Base-by-base conservation (phyloP, 2,329 filamentous ascomycete species). In the Pseudohalonectria lignicola region DNA sequence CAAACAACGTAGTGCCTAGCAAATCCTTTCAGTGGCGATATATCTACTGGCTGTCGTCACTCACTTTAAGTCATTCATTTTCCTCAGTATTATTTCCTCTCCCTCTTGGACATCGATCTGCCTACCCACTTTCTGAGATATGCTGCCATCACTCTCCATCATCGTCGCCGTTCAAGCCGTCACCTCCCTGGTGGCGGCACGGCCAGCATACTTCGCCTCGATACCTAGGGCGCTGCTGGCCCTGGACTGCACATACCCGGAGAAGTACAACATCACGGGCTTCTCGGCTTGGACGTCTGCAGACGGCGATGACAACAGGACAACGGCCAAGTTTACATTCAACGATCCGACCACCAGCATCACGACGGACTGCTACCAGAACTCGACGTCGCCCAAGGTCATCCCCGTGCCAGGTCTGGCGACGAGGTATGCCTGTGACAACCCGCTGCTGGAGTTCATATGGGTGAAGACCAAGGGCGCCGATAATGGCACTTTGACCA, bases 391-490 rank as follows among this genome's bases (percentile, higher is more conserved):
- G 3, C 45, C 45, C 26, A 54, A 62, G 8, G 51, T 59, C 13
- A 43, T 41, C 2, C 40, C 38, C 17, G 53, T 47, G 31, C 39
- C 46, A 13, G 53, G 52, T 18, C 46, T 53, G 4, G 51, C 55
- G 2, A 47, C 57, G 9, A 54, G 66, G 28, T 71, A 58, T 39
- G 48, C 59, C 16, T 73, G 69, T 47, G 59, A 66, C 31, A 49
- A 66, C 47, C 9, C 36, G 1, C 38, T 50, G 8, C 53, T 66
- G 43, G 52, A 63, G 42, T 72, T 72, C 43, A 61, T 69, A 44
- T 71, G 55, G 55, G 39, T 55, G 32, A 19, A 13, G 10, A 19
- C 17, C 11, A 21, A 12, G 13, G 17, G 31, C 13, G 13, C 19
- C 17, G 17, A 13, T 19, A 46, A 51, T 23, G 41, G 40, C 23